Conservation (phyloP, 2,329 filamentous ascomycete genomes). For the Xylaria sp. region DNA sequence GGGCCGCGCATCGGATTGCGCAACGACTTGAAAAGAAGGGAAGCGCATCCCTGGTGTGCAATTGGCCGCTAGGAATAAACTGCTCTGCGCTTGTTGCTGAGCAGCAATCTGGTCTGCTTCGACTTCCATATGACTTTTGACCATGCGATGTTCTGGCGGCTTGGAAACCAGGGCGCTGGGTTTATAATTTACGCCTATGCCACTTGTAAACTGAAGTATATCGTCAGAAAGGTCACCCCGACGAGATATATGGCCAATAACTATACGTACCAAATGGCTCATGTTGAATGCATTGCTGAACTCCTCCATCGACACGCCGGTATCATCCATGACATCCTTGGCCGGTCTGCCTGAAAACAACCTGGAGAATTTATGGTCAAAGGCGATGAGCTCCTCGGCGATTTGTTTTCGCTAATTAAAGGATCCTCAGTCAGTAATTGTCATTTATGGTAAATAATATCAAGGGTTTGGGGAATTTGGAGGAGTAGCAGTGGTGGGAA, state of each 20-base stretch:
- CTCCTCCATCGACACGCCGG: constrained; percentile 65
- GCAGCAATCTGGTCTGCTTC: constrained; percentile 17
- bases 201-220: constrained; percentile 33
- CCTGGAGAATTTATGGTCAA: constrained; percentile 60
- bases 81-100: constrained; percentile 33
- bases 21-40: constrained; percentile 67
- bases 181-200: constrained; percentile 65
- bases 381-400: constrained; percentile 68
- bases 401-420: constrained; percentile 58
- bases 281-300: constrained; percentile 52
- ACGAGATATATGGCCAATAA: not conserved
- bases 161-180: constrained; percentile 67
- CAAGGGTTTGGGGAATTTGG: not conserved
- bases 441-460: not conserved
- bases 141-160: constrained; percentile 45
- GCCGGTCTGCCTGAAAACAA: constrained; percentile 62
- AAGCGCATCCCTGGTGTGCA: constrained; percentile 66
- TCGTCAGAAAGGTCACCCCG: not conserved
- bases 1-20: constrained; percentile 64
- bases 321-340: constrained; percentile 65
- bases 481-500: not conserved
- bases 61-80: constrained; percentile 57
- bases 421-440: not conserved
- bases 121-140: constrained; percentile 1
- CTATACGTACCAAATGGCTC: constrained; percentile 39